phyloP scores from a whole-genome alignment of 1,284 basidiomycete species.

The Inonotus obliquus region DNA sequence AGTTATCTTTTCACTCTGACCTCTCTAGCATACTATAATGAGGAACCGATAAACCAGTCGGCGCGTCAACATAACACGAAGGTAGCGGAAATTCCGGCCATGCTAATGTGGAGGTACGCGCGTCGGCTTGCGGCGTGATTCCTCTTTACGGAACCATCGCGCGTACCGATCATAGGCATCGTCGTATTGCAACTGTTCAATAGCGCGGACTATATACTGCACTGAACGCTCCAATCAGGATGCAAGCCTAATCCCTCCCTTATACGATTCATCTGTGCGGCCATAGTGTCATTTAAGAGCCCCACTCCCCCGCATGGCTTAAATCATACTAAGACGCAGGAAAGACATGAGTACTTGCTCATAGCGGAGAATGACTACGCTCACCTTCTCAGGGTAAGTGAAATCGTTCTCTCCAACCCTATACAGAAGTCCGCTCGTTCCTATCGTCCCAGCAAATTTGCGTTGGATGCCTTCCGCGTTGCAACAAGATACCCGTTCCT shows the following conservation, averaged over 20 bases:
- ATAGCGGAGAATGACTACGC: not conserved
- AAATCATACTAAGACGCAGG: not conserved
- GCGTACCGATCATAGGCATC: not conserved
- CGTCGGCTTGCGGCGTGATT: not conserved
- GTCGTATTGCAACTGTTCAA: not conserved
- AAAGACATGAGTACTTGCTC: not conserved
- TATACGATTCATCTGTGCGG: not conserved
- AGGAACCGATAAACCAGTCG: too few relatives aligned
- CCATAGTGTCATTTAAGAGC: not conserved
- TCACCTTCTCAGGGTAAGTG: not conserved
- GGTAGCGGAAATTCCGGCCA: too few relatives aligned
- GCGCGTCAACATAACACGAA: too few relatives aligned
- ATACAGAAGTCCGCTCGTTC: not conserved
- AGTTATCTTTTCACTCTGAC: too few relatives aligned
- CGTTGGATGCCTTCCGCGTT: not conserved
- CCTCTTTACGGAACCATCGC: not conserved
- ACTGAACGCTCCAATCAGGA: not conserved
- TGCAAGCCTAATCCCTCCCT: not conserved
- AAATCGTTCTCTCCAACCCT: not conserved
- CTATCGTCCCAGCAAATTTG: not conserved
- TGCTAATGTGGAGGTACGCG: conserved; percentile 37
- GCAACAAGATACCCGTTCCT: not conserved
- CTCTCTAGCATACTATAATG: too few relatives aligned
- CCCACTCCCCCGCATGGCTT: not conserved
- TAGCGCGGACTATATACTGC: not conserved